Evolutionary conservation across 2,329 filamentous ascomycete species (phyloP).

Genomic region (Nannizziopsis barbatae): DNA sequence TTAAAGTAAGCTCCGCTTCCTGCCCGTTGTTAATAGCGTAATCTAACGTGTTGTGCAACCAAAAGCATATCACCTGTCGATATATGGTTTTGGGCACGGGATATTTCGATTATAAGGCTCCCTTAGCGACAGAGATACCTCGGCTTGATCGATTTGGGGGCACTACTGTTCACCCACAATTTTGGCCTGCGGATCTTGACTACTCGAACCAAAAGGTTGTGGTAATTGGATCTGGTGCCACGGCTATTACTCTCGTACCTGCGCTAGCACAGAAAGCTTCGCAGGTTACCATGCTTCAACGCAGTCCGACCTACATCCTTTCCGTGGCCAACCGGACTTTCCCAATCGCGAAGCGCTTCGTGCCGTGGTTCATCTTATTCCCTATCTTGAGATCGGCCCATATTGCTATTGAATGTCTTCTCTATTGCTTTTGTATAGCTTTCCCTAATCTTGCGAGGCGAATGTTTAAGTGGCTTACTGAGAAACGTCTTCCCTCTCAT

Average conservation of each 20-base stretch:
- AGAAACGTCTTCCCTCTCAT: conserved; percentile 42
- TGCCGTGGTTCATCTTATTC: conserved; percentile 32
- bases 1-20: conserved; percentile 21
- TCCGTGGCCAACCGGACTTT: conserved; percentile 36
- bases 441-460: conserved; percentile 43
- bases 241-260: conserved; percentile 66
- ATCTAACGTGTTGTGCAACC: conserved; percentile 8
- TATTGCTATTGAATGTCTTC: conserved; percentile 30
- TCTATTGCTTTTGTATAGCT: conserved; percentile 43
- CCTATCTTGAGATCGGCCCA: conserved; percentile 28
- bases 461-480: conserved; percentile 39
- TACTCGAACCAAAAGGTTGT: conserved; percentile 57
- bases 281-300: conserved; percentile 68
- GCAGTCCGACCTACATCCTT: conserved; percentile 61
- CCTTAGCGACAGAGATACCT: conserved; percentile 51
- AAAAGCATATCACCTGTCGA: conserved; percentile 25
- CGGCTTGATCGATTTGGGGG: conserved; percentile 57
- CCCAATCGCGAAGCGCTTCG: conserved; percentile 8
- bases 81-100: conserved; percentile 53
- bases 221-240: conserved; percentile 67
- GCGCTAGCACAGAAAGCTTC: conserved; percentile 53
- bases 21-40: conserved; percentile 18
- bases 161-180: conserved; percentile 56
- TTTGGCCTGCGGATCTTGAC: conserved; percentile 61
- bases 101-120: conserved; percentile 62